Evolutionary conservation across 1,284 basidiomycete genomes (phyloP), one percentile per base, ranked within the genome.

Genomic region (Ceratobasidium papillatum): DNA sequence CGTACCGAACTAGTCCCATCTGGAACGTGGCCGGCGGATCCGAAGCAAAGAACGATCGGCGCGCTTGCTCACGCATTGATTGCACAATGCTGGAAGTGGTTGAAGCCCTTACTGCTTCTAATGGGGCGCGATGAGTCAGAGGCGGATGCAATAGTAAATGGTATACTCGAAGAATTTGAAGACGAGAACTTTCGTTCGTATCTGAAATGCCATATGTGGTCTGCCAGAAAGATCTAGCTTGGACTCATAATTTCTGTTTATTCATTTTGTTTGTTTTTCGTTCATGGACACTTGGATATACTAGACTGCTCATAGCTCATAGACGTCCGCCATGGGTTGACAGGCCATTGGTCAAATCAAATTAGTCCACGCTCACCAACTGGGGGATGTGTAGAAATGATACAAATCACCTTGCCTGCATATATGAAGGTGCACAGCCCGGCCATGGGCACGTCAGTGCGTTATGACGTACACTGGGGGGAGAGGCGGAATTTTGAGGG

Each of bases 141-240:
- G 17, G 65, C 65, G 8, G 32, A 69, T n/a, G 36, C 51, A 27
- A 41, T 69, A 27, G 65, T 69, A 7, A 27, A 69, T 32, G 51
- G 36, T 9, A 11, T 58, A 11, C 22, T 56, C 36, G 65, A 69
- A 25, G 65, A 69, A 25, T 69, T 36, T 30, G 45, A 27, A 17
- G 34, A 43, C 14, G 52, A 56, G 25, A 47, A 38, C 14, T 56
- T 47, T 27, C 34, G 56, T 34, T 41, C 30, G 1, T 72, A 30
- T 32, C 11, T 30, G 8, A 72, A 51, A 45, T 72, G 41, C n/a
- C 56, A 61, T 22, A 45, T 72, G 19, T 72, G 68, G 68, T 47
- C 52, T 36, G 68, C 68, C 17, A 72, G 68, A 25, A 47, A 38
- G 30, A 72, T 72, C n/a, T 63, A 63, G 43, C 30, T 7, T 8